Evolutionary conservation across 148 eudicot species (phyloP).

Genomic region (Chenopodium berlandieri): DNA sequence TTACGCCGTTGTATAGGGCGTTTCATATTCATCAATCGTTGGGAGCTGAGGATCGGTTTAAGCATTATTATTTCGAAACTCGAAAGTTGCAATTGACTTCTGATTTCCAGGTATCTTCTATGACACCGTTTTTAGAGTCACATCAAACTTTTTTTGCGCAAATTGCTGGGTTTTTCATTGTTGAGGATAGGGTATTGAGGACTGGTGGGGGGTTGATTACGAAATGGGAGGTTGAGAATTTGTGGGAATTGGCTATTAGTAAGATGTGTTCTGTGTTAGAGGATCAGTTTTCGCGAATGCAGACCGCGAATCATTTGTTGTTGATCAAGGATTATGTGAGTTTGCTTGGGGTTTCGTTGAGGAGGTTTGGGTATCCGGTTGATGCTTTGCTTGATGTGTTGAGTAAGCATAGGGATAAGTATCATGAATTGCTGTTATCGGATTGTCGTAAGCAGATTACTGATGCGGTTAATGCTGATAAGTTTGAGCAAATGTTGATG

Average conservation of each 20-base stretch:
- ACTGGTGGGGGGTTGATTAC: constrained; percentile 89
- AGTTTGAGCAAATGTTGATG: constrained; percentile 94
- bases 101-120: constrained; percentile 92
- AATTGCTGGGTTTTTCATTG: constrained; percentile 94
- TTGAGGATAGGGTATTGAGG: constrained; percentile 87
- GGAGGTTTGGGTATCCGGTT: constrained; percentile 83
- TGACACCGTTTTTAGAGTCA: constrained; percentile 91
- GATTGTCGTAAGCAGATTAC: constrained; percentile 90
- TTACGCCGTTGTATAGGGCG: constrained; percentile 78
- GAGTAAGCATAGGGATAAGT: constrained; percentile 97
- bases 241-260: constrained; percentile 95
- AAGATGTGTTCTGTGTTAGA: constrained; percentile 95
- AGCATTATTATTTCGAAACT: constrained; percentile 81
- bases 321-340: constrained; percentile 98
- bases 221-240: constrained; percentile 91
- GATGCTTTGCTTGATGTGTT: constrained; percentile 90
- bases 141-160: constrained; percentile 97
- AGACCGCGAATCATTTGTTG: constrained; percentile 90
- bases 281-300: constrained; percentile 98
- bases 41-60: constrained; percentile 75
- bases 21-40: constrained; percentile 81
- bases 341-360: constrained; percentile 80
- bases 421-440: constrained; percentile 80
- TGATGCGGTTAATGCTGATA: constrained; percentile 77
- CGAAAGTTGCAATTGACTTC: constrained; percentile 91